A percentile compares a stretch with the other conserved stretches of the same genome.
Conservation (phyloP, 441 rosid species). For the Breynia disticha region DNA sequence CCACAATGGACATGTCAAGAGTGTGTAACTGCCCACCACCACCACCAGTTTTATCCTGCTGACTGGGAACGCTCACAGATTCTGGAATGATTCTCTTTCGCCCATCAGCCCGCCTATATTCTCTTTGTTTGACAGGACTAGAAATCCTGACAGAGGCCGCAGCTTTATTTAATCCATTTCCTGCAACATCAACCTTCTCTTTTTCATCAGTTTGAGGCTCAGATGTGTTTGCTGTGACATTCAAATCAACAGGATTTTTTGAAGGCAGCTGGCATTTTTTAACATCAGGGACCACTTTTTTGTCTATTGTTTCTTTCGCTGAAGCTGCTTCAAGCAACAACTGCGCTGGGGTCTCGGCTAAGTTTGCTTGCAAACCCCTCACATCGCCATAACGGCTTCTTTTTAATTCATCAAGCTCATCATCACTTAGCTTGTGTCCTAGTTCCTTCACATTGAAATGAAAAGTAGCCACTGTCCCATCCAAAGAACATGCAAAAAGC, state of each 20-base stretch:
- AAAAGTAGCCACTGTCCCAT: slow-evolving; percentile 84
- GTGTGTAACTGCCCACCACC: slow-evolving; percentile 30
- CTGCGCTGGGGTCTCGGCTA: slow-evolving; percentile 90
- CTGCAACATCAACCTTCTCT: slow-evolving; percentile 33
- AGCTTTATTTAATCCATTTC: slow-evolving; percentile 46
- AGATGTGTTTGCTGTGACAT: slow-evolving; percentile 31
- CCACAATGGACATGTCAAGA: slow-evolving; percentile 29
- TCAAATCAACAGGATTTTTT: slow-evolving; percentile 49
- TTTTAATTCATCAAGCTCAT: slow-evolving; percentile 82
- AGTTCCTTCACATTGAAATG: slow-evolving; percentile 78
- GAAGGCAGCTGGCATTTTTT: slow-evolving; percentile 38
- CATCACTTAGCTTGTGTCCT: slow-evolving; percentile 63
- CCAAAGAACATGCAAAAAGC: slow-evolving; percentile 94
- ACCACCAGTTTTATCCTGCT: slow-evolving; percentile 33
- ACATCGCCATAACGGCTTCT: slow-evolving; percentile 90
- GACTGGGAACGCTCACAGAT: slow-evolving; percentile 68
- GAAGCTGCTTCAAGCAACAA: slow-evolving; percentile 88
- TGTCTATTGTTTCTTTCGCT: slow-evolving; percentile 47
- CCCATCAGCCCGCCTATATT: slow-evolving; percentile 93
- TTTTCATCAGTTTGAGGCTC: slow-evolving; percentile 48
- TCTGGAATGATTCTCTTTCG: slow-evolving; percentile 97
- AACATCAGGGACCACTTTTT: slow-evolving; percentile 46
- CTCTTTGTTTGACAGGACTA: slow-evolving; percentile 85
- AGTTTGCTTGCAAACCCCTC: slow-evolving; percentile 77
- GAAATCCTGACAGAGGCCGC: slow-evolving; percentile 36